phyloP scores from a whole-genome alignment of 2,329 filamentous ascomycete genomes.

The Diplodia intermedia region DNA sequence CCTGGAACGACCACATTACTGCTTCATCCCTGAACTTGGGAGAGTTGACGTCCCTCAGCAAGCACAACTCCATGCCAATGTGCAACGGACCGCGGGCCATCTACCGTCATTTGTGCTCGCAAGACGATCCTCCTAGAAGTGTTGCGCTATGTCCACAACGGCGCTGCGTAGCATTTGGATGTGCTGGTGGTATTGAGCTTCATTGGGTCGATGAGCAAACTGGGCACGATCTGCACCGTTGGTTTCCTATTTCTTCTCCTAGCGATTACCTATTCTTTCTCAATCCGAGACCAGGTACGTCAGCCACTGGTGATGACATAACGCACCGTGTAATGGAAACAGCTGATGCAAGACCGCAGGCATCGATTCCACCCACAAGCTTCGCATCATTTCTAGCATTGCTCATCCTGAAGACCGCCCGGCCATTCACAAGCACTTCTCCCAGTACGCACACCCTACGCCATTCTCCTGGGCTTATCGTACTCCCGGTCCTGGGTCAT shows the following conservation, averaged over 20 bases:
- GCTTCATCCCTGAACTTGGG: neutral
- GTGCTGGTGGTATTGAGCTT: slow-evolving; percentile 66
- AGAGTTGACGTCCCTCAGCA: neutral
- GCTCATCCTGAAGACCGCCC: slow-evolving; percentile 52
- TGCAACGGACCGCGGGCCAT: slow-evolving; percentile 44
- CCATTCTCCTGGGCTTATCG: slow-evolving; percentile 39
- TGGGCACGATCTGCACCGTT: slow-evolving; percentile 59
- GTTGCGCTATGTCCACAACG: slow-evolving; percentile 70
- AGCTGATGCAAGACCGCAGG: neutral
- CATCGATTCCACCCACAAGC: slow-evolving; percentile 61
- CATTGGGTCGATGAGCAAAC: slow-evolving; percentile 64
- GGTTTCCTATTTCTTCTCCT: slow-evolving; percentile 62
- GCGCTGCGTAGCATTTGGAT: slow-evolving; percentile 70
- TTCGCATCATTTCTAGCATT: slow-evolving; percentile 69
- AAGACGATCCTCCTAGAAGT: slow-evolving; percentile 69
- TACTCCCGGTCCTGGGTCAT: slow-evolving; percentile 34
- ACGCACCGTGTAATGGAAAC: neutral
- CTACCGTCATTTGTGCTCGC: slow-evolving; percentile 63
- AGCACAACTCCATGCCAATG: neutral
- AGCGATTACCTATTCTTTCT: slow-evolving; percentile 68
- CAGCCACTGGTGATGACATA: too few species aligned
- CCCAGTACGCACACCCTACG: slow-evolving; percentile 35
- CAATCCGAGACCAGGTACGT: slow-evolving; percentile 55
- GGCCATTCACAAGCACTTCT: slow-evolving; percentile 38
- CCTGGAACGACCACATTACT: slow-evolving; percentile 41